Conservation (phyloP, 2,329 filamentous ascomycete genomes). For the Aspergillus candidus region DNA sequence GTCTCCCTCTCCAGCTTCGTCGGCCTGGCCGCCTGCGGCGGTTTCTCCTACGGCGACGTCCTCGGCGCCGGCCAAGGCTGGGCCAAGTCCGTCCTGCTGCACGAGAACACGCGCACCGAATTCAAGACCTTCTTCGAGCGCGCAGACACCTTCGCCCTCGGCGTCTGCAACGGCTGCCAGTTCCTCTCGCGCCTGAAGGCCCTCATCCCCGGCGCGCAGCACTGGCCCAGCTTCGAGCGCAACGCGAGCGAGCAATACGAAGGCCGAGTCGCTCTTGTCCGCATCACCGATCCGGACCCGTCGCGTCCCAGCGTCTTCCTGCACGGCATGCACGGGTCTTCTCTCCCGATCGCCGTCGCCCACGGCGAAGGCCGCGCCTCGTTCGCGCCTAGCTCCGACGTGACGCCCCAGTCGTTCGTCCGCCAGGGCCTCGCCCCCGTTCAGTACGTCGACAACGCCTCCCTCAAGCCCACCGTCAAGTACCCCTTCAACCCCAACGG, state of each 20-base stretch:
- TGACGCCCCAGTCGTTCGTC: slow-evolving; percentile 48
- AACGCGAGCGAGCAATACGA: slow-evolving; percentile 88
- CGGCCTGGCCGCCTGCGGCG: slow-evolving; percentile 89
- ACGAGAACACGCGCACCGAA: slow-evolving; percentile 66
- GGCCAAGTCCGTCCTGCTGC: slow-evolving; percentile 87
- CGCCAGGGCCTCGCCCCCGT: slow-evolving; percentile 66
- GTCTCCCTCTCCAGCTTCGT: slow-evolving; percentile 76
- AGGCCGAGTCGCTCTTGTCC: slow-evolving; percentile 78
- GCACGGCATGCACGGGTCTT: slow-evolving; percentile 76
- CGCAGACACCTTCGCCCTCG: slow-evolving; percentile 82
- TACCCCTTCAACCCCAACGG: slow-evolving; percentile 93
- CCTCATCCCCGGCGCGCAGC: slow-evolving; percentile 73
- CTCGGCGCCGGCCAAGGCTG: slow-evolving; percentile 94
- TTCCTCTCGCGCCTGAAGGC: slow-evolving; percentile 79
- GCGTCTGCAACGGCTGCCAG: slow-evolving; percentile 96
- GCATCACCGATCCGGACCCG: slow-evolving; percentile 59
- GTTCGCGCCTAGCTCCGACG: slow-evolving; percentile 51
- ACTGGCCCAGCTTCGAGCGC: slow-evolving; percentile 81
- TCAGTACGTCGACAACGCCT: slow-evolving; percentile 78
- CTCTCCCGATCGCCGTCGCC: slow-evolving; percentile 77
- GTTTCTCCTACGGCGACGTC: slow-evolving; percentile 91
- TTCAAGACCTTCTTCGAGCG: slow-evolving; percentile 83
- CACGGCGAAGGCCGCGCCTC: slow-evolving; percentile 85
- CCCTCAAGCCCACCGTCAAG: slow-evolving; percentile 61
- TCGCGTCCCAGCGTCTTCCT: slow-evolving; percentile 71